phyloP scores from a whole-genome alignment of 345 rosid species.

The Gossypium longicalyx region DNA sequence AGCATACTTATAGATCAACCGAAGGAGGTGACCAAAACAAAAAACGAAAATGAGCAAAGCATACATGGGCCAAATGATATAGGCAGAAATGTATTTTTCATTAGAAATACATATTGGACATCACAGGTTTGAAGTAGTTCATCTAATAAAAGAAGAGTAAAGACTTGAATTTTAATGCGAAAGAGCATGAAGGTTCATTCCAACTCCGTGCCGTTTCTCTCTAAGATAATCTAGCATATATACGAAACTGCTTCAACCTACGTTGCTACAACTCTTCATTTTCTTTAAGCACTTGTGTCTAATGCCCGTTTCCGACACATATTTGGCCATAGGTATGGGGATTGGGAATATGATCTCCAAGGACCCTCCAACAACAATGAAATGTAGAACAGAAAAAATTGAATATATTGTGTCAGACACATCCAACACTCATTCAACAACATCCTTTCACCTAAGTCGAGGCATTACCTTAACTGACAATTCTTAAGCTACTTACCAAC shows the following conservation, averaged over 20 bases:
- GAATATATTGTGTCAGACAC: too few relatives aligned
- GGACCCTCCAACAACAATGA: too few relatives aligned
- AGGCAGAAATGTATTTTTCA: not conserved
- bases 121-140: not conserved
- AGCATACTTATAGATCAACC: not conserved
- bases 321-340: too few relatives aligned
- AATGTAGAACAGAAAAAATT: not conserved
- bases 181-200: not conserved
- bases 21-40: too few relatives aligned
- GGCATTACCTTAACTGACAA: not conserved
- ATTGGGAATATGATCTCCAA: too few relatives aligned
- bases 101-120: not conserved
- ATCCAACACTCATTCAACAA: too few relatives aligned
- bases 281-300: too few relatives aligned
- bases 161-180: not conserved
- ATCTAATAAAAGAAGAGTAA: not conserved
- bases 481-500: not conserved
- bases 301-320: too few relatives aligned
- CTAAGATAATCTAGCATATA: not conserved
- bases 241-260: not conserved
- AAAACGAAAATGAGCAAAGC: not conserved
- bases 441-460: not conserved
- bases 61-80: not conserved
- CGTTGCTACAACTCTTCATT: too few relatives aligned
- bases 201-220: not conserved